These are phyloP conservation scores for Zalaria sp. DNA, from an alignment of 2,329 filamentous ascomycete genomes.

Conservation along the genomic window DNA sequence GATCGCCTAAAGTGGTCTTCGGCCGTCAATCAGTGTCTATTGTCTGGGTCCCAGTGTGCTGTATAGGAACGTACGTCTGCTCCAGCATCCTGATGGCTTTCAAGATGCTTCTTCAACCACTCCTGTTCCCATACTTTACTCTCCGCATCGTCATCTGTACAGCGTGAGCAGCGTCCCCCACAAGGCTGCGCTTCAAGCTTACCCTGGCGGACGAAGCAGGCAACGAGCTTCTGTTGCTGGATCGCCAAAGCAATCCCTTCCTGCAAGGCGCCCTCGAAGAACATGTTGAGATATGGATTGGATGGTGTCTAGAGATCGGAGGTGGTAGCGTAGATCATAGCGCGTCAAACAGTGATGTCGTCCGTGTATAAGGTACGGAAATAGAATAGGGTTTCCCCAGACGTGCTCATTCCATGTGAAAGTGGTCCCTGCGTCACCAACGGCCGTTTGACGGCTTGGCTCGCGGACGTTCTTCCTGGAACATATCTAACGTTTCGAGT, in stretches of 20 bases:
- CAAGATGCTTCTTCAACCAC: slow-evolving; percentile 11
- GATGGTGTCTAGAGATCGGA: background rate
- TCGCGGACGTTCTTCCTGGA: background rate
- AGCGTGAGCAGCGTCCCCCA: background rate
- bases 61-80: background rate
- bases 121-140: slow-evolving; percentile 36
- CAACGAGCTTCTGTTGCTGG: slow-evolving; percentile 59
- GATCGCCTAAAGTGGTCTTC: slow-evolving; percentile 9
- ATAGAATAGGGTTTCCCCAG: background rate
- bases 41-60: background rate
- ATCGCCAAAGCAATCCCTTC: slow-evolving; percentile 68
- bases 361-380: background rate
- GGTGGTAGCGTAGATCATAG: background rate
- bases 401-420: background rate
- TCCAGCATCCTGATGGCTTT: background rate
- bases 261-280: slow-evolving; percentile 67
- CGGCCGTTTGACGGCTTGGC: background rate
- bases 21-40: background rate
- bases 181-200: slow-evolving; percentile 31
- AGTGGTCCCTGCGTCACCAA: background rate
- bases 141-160: slow-evolving; percentile 51
- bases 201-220: slow-evolving; percentile 58
- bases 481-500: background rate
- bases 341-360: background rate
- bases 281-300: slow-evolving; percentile 41